Base-by-base conservation (phyloP, 2,329 filamentous ascomycete genomes). In the Colletotrichum cereale region DNA sequence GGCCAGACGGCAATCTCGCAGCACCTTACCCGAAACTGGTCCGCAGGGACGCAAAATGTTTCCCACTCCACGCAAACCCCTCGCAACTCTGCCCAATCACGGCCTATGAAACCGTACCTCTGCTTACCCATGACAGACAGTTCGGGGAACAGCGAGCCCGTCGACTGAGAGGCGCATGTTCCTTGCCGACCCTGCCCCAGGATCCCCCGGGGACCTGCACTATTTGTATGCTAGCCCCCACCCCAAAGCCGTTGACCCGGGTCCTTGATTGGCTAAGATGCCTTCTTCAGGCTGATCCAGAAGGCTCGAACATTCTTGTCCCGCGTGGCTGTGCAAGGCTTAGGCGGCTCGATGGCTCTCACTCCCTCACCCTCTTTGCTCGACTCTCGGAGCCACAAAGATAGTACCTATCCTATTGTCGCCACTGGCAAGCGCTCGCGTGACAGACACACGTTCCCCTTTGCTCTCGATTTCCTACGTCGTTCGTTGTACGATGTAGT, bases 301-400 rank as follows among this genome's bases (percentile, higher is more conserved):
- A 38, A 40, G 18, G 36, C 48, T 70, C 36, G 47, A 70, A 66
- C 55, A 48, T 29, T 52, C 24, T 24, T 44, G 52, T 36, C 50
- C 67, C 56, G 67, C 42, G 64, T 71, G 67, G 64, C 67, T 71
- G 63, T 71, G 67, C 67, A 57, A 67, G 64, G 57, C 57, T 71
- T 67, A 55, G 62, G 31, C 55, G 24, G 44, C 36, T 44, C 44
- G 31, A 24, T 34, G 44, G 62, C 50, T 16, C 26, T 52, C 14
- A 21, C 44, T 53, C 36, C 47, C 36, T 24, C 11, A 24, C 48
- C 50, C 24, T 42, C 21, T 40, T n/a, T 36, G 18, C 16, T 50
- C 34, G n/a, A 7, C 31, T 48, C 24, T 47, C 31, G 18, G 42
- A 21, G 29, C 24, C 29, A n/a, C 47, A n/a, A 8, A 8, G 4